Percentiles rank a stretch among this genome's conserved stretches.
Conservation (phyloP, 805 yeast species). For the Schizosaccharomyces pombe region ASM294v3 CU329670.1:2332501-2333000, state of each 20-base stretch:
- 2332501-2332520: constrained; percentile 34
- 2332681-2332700: constrained; percentile 78
- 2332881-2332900: constrained; percentile 79
- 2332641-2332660: constrained; percentile 57
- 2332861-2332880: constrained; percentile 90
- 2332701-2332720: constrained; percentile 74
- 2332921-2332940: constrained; percentile 56
- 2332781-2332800: constrained; percentile 90
- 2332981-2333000: constrained; percentile 94
- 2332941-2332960: constrained; percentile 76
- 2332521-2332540: constrained; percentile 51
- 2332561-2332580: not conserved
- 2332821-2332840: constrained; percentile 76
- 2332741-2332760: constrained; percentile 95
- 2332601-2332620: constrained; percentile 78
- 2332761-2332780: constrained; percentile 95
- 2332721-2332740: constrained; percentile 76
- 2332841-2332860: constrained; percentile 85
- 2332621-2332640: constrained; percentile 77
- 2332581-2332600: not conserved
- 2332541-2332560: constrained; percentile 57
- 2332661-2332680: constrained; percentile 83
- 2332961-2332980: constrained; percentile 95
- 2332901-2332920: constrained; percentile 98
- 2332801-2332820: constrained; percentile 74